Evolutionary conservation across 371 early-diverging fungal genomes (phyloP).

Genomic region (Batkoa obscura): DNA sequence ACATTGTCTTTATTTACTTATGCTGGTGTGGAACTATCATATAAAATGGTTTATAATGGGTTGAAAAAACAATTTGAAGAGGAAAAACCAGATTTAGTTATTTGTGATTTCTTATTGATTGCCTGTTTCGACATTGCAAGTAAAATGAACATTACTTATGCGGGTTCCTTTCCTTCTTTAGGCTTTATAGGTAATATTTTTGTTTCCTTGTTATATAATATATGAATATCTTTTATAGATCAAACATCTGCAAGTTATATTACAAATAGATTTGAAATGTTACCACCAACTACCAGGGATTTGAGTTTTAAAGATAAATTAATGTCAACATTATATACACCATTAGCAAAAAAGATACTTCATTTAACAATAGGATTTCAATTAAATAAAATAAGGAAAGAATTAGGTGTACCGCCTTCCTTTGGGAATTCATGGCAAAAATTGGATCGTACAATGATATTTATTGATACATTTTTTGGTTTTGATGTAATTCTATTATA

Average conservation of each 20-base stretch:
- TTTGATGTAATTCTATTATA: conserved; percentile 3
- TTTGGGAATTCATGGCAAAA: conserved; percentile 4
- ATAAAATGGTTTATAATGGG: not conserved
- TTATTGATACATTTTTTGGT: conserved; percentile 5
- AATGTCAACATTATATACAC: not conserved
- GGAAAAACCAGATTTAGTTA: not conserved
- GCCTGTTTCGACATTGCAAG: conserved; percentile 6
- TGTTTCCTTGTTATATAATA: not conserved
- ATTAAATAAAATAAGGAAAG: not conserved
- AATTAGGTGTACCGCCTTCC: not conserved
- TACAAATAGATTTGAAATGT: conserved; percentile 4
- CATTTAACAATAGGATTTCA: not conserved
- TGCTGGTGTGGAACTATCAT: not conserved
- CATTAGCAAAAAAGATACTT: not conserved
- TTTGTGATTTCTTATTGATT: conserved; percentile 3
- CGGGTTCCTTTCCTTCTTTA: not conserved
- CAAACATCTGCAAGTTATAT: conserved; percentile 1
- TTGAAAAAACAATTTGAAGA: not conserved
- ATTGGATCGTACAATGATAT: not conserved
- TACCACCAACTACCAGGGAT: not conserved
- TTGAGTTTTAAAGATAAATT: not conserved
- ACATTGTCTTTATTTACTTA: not conserved
- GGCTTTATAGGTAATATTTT: conserved; percentile 4
- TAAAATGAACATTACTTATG: not conserved
- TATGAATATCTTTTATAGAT: not conserved